phyloP scores from a whole-genome alignment of 2,329 filamentous ascomycete genomes.

The Diaporthe citriasiana region DNA sequence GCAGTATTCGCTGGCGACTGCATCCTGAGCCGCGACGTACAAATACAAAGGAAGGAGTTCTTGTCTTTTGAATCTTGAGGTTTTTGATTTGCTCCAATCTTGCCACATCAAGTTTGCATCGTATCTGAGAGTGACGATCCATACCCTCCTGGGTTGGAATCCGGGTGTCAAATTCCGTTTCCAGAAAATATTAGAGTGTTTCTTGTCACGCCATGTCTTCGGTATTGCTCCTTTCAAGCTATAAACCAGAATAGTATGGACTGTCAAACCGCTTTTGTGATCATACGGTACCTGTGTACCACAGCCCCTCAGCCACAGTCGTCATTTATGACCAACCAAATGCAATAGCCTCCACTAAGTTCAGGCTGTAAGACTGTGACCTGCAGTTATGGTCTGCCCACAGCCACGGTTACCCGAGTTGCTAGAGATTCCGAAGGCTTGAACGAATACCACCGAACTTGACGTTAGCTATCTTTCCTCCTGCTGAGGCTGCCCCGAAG shows the following conservation, averaged over 20 bases:
- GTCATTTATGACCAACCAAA: neutral
- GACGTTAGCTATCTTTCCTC: neutral
- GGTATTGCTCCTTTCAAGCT: neutral
- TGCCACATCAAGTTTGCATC: neutral
- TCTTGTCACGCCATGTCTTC: neutral
- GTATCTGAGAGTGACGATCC: neutral
- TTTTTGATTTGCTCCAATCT: neutral
- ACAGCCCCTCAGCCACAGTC: neutral
- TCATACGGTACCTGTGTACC: neutral
- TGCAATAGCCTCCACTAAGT: too few relatives aligned
- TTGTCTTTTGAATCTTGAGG: neutral
- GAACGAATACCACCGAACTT: too few relatives aligned
- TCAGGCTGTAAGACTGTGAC: neutral
- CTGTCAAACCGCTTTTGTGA: neutral
- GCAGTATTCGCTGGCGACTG: neutral
- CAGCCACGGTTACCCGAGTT: too few relatives aligned
- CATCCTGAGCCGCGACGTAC: neutral
- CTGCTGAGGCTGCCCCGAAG: too few relatives aligned
- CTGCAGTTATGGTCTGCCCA: too few relatives aligned
- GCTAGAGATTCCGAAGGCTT: too few relatives aligned
- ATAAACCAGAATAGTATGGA: neutral
- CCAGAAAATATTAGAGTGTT: neutral
- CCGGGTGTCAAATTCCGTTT: neutral
- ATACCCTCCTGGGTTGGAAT: neutral
- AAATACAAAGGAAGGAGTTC: neutral